These are phyloP conservation scores for Petrea volubilis DNA, from an alignment of 257 asterid species.

Conservation along the genomic window DNA sequence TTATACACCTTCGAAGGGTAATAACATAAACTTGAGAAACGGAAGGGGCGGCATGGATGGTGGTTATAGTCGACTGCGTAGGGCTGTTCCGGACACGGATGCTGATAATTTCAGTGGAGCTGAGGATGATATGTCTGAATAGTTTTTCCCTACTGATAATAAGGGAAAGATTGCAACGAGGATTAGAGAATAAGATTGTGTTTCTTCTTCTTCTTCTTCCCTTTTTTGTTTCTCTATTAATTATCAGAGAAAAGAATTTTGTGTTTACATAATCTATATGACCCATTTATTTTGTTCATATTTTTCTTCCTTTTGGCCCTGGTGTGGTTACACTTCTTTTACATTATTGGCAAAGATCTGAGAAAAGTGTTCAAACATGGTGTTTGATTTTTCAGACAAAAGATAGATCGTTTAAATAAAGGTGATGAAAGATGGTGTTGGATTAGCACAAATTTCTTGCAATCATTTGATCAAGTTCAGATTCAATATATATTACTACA, in stretches of 20 bases:
- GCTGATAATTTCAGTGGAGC: conserved; percentile 65
- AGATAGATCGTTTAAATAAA: too few relatives aligned
- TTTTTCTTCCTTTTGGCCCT: neutral
- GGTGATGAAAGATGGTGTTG: too few relatives aligned
- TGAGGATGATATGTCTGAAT: conserved; percentile 78
- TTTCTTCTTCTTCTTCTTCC: neutral
- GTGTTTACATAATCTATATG: neutral
- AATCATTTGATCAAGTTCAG: too few relatives aligned
- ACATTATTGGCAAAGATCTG: too few relatives aligned
- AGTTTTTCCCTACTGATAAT: conserved; percentile 21
- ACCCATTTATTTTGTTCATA: neutral
- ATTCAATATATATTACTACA: too few relatives aligned
- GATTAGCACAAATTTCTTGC: too few relatives aligned
- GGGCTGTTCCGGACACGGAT: conserved; percentile 49
- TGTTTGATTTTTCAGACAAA: too few relatives aligned
- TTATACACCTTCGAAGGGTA: conserved; percentile 45
- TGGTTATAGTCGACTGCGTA: conserved; percentile 35
- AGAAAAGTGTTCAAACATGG: too few relatives aligned
- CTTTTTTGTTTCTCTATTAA: neutral
- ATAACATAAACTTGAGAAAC: conserved; percentile 37
- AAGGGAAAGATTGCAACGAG: neutral
- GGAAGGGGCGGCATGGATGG: conserved; percentile 47
- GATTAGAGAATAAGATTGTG: neutral
- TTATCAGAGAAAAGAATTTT: conserved; percentile 5
- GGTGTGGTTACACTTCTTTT: too few relatives aligned